Conservation (phyloP, 495 filamentous ascomycete genomes). For the Penicillium chermesinum region DNA sequence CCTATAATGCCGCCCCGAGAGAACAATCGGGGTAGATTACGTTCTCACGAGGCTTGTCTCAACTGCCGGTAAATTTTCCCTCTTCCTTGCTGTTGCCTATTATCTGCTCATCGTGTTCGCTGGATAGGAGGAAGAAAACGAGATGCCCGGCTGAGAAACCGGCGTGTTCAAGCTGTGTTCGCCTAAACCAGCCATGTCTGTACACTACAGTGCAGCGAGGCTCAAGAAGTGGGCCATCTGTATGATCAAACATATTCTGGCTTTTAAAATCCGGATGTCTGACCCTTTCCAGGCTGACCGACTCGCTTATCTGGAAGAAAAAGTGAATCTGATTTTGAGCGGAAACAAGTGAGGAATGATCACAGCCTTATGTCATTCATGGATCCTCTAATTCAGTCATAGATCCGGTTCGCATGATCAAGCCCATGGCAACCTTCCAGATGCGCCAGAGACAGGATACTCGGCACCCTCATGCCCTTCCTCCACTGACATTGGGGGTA, state of each 20-base stretch:
- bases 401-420: conserved; percentile 19
- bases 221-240: conserved; percentile 29
- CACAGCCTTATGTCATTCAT: neutral
- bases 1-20: conserved; percentile 33
- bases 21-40: conserved; percentile 35
- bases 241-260: conserved; percentile 10
- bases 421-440: conserved; percentile 11
- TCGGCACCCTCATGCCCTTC: conserved; percentile 16
- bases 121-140: conserved; percentile 39
- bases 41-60: conserved; percentile 43
- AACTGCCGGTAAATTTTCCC: conserved; percentile 33
- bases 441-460: conserved; percentile 13
- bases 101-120: conserved; percentile 6
- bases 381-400: conserved; percentile 8
- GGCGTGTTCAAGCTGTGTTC: conserved; percentile 41
- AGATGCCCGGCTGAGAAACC: conserved; percentile 46
- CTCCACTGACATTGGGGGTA: conserved; percentile 15
- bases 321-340: conserved; percentile 41
- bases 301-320: conserved; percentile 43
- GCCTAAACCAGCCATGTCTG: conserved; percentile 39
- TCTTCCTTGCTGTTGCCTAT: neutral
- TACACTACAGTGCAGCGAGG: conserved; percentile 28
- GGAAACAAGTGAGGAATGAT: conserved; percentile 25
- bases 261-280: conserved; percentile 8
- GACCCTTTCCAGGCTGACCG: conserved; percentile 35